These are phyloP conservation scores for Nicotiana obtusifolia DNA, from an alignment of 257 asterid species.

Conservation along the genomic window DNA sequence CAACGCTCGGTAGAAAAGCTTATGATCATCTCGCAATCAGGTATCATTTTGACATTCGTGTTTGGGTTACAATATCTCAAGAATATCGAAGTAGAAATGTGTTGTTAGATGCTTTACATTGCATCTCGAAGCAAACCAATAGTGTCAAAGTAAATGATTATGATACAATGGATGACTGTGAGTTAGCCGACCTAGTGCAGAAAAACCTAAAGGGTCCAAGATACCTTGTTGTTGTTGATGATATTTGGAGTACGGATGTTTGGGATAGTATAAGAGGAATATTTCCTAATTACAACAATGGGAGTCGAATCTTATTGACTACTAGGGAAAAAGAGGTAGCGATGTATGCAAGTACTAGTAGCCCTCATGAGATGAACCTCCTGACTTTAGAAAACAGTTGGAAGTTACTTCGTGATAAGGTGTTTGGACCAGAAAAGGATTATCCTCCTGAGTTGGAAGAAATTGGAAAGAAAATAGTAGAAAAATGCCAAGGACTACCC, in stretches of 20 bases:
- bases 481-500: conserved; percentile 9
- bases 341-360: neutral
- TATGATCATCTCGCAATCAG: neutral
- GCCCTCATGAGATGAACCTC: neutral
- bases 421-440: neutral
- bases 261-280: neutral
- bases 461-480: neutral
- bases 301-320: conserved; percentile 16
- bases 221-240: conserved; percentile 14
- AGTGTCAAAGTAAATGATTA: neutral
- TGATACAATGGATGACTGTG: neutral
- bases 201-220: neutral
- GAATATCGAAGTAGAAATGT: neutral
- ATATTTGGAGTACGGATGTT: conserved; percentile 2
- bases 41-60: neutral
- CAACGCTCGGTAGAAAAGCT: neutral
- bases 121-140: neutral
- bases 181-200: neutral
- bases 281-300: neutral
- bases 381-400: neutral
- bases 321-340: neutral
- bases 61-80: conserved; percentile 3
- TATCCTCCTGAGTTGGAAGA: neutral
- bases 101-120: neutral
- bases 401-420: neutral